Base-by-base conservation (phyloP, 2,329 filamentous ascomycete species). In the Ascochyta rabiei region DNA sequence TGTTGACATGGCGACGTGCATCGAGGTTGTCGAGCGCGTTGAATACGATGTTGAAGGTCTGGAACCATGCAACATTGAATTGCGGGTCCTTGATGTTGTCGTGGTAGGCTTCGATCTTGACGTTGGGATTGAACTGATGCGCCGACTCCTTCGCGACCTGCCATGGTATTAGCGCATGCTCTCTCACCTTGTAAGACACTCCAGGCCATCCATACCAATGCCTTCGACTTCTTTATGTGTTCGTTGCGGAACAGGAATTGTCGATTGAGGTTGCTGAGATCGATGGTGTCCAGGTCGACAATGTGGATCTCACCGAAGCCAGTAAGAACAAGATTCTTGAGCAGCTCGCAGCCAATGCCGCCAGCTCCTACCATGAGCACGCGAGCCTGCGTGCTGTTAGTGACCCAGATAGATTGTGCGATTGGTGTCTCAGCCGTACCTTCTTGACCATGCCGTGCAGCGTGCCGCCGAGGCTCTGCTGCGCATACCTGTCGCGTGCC, bases 201-300 rank as follows among this genome's bases (percentile, higher is more conserved):
- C 15, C n/a, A 15, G 3, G 10, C 8, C 4, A 1, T 23, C 13
- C 86, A 61, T 81, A 95, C 93, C 77, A 96, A 78, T 46, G 95
- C 93, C 74, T 99, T 99, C 1, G 93, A 86, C 75, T 96, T 96
- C 77, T 97, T 98, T 77, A 99, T 98, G 71, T 99, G 95, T 74
- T 98, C 93, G 68, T 93, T 89, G 57, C 93, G 86, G 76, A 99
- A 99, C 42, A 99, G 86, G 70, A 99, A 99, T 75, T 99, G 95
- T 50, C 95, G 90, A 69, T 99, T 99, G 45, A 99, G 84, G 73
- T 99, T 99, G 78, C 92, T 96, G 19, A 99, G 83, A 73, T 99
- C 95, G 78, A 99, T 98, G 1, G 95, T 99, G 75, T 99, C 95
- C 56, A 99, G 89, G 76, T 99, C 95, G 64, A 99, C 91, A 40